Base-by-base conservation (phyloP, 2,329 filamentous ascomycete genomes). In the Aspergillus sp. region DNA sequence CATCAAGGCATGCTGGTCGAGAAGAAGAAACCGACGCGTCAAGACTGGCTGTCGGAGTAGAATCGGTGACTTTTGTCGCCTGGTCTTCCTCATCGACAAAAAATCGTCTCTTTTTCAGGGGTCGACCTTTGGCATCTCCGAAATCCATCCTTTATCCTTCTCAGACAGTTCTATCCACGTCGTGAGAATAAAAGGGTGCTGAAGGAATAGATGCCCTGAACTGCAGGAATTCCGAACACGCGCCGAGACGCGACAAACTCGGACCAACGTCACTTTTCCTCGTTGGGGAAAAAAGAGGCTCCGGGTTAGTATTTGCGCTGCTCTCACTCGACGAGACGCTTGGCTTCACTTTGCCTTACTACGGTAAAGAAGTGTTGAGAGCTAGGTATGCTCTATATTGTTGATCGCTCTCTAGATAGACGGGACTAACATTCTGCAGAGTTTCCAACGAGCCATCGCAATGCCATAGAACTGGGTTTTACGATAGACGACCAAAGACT, bases 101-200 rank as follows among this genome's bases (percentile, higher is more conserved):
- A 65, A 83, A 83, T 29, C 80, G 76, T 50, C 78, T 72, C 64
- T 81, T 82, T 65, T 84, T 84, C 27, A 66, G 63, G 4, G 80
- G 81, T 19, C 76, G 68, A 40, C 78, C 71, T 43, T 79, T 72
- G 41, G 74, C 59, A 48, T 73, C 66, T 54, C 60, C 56, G 38
- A 58, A 60, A 48, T 57, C 62, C 68, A 72, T 71, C 39, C 34
- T 51, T 19, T 42, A 9, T 42, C 12, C 19, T 26, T 26, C n/a
- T 38, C 35, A 6, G 35, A 10, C 40, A 4, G 5, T 28, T 36
- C 29, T 12, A 29, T 4, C 52, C 55, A 54, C 43, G 34, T 58
- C 45, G 47, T 54, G 44, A 51, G 45, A 19, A 19, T 19, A 19
- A 19, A 1, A 19, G 19, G 19, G 19, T 19, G 19, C 19, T 19